phyloP scores from a whole-genome alignment of 2,329 filamentous ascomycete genomes.

The Pyrenochaeta sp. region DNA sequence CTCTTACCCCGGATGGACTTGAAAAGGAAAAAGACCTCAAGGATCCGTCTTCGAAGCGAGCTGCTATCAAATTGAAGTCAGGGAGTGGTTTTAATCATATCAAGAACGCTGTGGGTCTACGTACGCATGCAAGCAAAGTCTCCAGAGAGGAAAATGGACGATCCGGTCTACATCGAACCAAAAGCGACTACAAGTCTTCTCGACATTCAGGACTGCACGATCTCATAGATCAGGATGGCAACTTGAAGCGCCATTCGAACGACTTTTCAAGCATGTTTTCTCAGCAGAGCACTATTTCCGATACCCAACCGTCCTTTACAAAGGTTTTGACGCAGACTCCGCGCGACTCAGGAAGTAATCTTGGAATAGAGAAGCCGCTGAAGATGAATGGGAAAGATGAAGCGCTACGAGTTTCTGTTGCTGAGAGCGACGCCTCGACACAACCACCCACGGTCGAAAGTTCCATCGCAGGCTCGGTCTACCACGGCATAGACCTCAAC shows the following conservation, averaged over 20 bases:
- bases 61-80: constrained; percentile 79
- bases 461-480: constrained; percentile 66
- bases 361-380: constrained; percentile 27
- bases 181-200: constrained; percentile 21
- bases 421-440: constrained; percentile 33
- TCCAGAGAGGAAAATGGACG: constrained; percentile 46
- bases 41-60: constrained; percentile 63
- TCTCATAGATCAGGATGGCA: constrained; percentile 14
- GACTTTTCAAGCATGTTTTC: constrained; percentile 20
- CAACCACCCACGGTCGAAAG: constrained; percentile 54
- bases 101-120: constrained; percentile 78
- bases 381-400: constrained; percentile 27
- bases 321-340: constrained; percentile 46
- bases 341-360: constrained; percentile 30
- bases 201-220: constrained; percentile 18
- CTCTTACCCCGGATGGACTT: constrained; percentile 27
- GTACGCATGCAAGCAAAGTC: constrained; percentile 51
- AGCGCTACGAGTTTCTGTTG: constrained; percentile 14
- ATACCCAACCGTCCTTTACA: no score
- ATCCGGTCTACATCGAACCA: constrained; percentile 27
- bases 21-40: constrained; percentile 63
- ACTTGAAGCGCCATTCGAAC: constrained; percentile 8
- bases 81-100: constrained; percentile 84
- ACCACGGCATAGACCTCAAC: constrained; percentile 65
- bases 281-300: no score